Percentiles rank a stretch among this genome's conserved stretches.
These are phyloP conservation scores for Thuidium tamariscinum DNA, from an alignment of 225 moss, liverwort and hornwort species.

Conservation along the genomic window DNA sequence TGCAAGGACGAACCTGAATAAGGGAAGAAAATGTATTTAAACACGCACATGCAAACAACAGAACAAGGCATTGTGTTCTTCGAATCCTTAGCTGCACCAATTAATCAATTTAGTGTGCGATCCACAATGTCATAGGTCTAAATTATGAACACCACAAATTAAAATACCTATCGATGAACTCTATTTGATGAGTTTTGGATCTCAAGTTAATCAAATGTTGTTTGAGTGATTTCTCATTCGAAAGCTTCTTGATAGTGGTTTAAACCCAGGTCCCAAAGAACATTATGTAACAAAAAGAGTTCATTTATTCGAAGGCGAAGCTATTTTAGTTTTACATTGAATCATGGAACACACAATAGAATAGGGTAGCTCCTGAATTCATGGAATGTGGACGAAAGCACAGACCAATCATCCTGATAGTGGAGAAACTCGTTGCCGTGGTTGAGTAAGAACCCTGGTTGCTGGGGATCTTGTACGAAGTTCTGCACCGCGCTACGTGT, in stretches of 20 bases:
- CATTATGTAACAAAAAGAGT: not conserved
- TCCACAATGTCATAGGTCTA: not conserved
- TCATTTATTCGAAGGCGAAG: not conserved
- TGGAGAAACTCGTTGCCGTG: constrained; percentile 96
- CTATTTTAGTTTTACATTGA: not conserved
- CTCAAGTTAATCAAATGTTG: too few species aligned
- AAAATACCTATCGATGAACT: not conserved
- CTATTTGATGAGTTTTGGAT: not conserved
- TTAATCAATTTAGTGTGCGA: not conserved
- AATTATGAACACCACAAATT: not conserved
- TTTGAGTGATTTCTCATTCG: not conserved
- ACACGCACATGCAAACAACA: not conserved
- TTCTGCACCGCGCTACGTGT: constrained; percentile 68
- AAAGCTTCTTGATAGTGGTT: not conserved
- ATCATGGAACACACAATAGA: not conserved
- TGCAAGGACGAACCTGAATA: constrained; percentile 59
- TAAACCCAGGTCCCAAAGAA: not conserved
- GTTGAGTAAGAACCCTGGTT: constrained; percentile 66
- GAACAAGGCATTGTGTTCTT: not conserved
- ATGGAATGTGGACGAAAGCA: not conserved
- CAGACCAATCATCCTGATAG: constrained; percentile 91
- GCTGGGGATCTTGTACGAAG: constrained; percentile 58
- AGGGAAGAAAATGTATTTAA: not conserved
- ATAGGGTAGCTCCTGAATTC: not conserved
- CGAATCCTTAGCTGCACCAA: not conserved